Evolutionary conservation across 306 rosid genomes (phyloP), one percentile per base, ranked within the genome.

Genomic region (Medicago arabica): DNA sequence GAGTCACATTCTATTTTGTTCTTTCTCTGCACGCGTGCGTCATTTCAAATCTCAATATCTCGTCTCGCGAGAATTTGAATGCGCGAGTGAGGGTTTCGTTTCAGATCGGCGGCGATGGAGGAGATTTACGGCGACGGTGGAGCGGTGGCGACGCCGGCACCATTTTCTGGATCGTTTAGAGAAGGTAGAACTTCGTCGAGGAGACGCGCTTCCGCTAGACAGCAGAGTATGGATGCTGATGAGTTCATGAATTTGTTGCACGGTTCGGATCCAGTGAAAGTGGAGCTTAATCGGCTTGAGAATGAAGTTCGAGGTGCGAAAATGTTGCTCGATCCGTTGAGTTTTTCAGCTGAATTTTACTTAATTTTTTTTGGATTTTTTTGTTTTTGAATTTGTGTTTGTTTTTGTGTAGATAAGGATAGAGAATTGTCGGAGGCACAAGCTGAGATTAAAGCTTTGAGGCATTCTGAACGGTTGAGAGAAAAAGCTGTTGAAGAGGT

Each of bases 401-500:
- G 41, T 46, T 47, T 41, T 57, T 78, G 68, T 80, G 88, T 82
- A 96, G 98, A 96, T 88, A 96, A 96, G 91, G 99, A 96, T 74
- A 87, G 99, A 23, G 98, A 92, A 80, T 79, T 96, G 8, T 90
- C 91, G 8, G 97, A 96, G 78, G 97, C 98, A 9, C 98, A 89
- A 44, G 98, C 97, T 36, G 95, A 92, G 93, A 96, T 96, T 93
- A 96, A 84, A 86, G 99, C 97, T 50, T 88, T 96, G 82, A 90
- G 79, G 85, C 79, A 84, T 10, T 96, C 99, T 16, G 99, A 96
- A 79, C 92, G 99, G 38, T 93, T 90, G 19, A 87, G 93, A 82
- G 99, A 96, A 76, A 96, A 96, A 76, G 99, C 99, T 16, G 91
- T 91, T 64, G 98, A 93, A 91, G 98, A 93, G 97, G 97, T 93